Conservation (phyloP, 1,284 basidiomycete species). For the Cystobasidium sp. region DNA sequence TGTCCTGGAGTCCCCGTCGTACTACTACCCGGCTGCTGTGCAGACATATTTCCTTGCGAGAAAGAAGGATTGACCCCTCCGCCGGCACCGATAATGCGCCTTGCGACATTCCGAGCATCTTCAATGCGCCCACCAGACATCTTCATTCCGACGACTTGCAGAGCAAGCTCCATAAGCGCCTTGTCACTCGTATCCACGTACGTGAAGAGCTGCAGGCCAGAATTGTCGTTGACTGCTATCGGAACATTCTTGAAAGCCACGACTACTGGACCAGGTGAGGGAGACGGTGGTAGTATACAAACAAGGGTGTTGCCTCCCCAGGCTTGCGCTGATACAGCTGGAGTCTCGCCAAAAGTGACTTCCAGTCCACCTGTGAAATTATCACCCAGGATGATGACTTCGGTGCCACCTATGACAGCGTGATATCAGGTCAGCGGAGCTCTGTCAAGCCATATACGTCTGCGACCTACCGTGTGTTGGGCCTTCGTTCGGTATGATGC, state of each 20-base stretch:
- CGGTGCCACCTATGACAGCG: conserved; percentile 72
- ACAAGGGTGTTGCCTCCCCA: conserved; percentile 95
- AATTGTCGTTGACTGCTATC: conserved; percentile 51
- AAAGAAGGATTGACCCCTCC: conserved; percentile 8
- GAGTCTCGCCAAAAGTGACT: conserved; percentile 83
- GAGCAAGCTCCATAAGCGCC: conserved; percentile 89
- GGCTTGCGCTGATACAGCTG: conserved; percentile 80
- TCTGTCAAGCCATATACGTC: neutral
- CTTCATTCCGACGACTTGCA: conserved; percentile 92
- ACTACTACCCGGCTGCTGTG: neutral
- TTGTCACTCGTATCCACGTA: conserved; percentile 90
- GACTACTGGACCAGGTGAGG: conserved; percentile 81
- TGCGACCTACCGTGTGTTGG: conserved; percentile 66
- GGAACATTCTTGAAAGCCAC: conserved; percentile 80
- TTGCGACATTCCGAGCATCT: conserved; percentile 85
- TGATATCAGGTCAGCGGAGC: neutral
- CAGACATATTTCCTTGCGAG: neutral
- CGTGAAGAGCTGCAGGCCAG: conserved; percentile 70
- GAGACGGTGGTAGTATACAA: conserved; percentile 84
- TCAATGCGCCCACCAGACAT: conserved; percentile 90
- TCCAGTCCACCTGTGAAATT: conserved; percentile 70
- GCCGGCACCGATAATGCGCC: conserved; percentile 57
- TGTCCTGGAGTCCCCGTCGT: neutral
- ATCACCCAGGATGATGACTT: conserved; percentile 89
- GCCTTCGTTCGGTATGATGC: conserved; percentile 85